Evolutionary conservation across 208 protist genomes (phyloP), one percentile per base, ranked within the genome.

Genomic region (Leishmania lainsoni): DNA sequence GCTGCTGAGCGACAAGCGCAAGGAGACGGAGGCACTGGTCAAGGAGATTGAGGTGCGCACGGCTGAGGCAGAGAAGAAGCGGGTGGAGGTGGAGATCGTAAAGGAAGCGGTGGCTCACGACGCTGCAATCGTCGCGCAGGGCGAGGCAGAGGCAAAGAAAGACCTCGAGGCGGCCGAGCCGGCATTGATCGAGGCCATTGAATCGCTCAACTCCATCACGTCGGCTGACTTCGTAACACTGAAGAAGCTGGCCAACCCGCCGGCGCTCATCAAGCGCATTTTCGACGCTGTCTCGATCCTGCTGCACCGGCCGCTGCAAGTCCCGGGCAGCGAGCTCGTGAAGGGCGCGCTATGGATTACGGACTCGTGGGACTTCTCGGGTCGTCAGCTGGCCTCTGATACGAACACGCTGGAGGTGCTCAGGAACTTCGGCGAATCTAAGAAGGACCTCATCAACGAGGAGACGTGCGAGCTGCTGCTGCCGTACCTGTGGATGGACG

Each of bases 281-380:
- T 97, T 99, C 84, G 99, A 99, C 86, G 94, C 96, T 76, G 99
- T 99, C n/a, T 93, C 98, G 16, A 96, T 99, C 45, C 84, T 99
- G 76, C 90, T 96, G 70, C 91, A 97, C 80, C 91, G n/a, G n/a
- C n/a, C n/a, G n/a, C n/a, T n/a, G n/a, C n/a, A n/a, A n/a, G n/a
- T n/a, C n/a, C n/a, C 92, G 5, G 91, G 92, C 22, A 87, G 86
- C 48, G 94, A 97, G 87, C 83, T 88, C 75, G 94, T 97, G 76
- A 97, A 97, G 84, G 95, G 95, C 1, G 45, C 84, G 16, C 84
- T 96, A 81, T 97, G 94, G 94, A 95, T 97, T 70, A 97, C 87
- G 35, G 94, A 97, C 85, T 98, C 96, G 74, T 98, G 96, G 96
- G 93, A 97, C 72, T 95, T 92, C 82, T 92, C 88, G 69, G 93